Evolutionary conservation across 2,329 filamentous ascomycete species (phyloP).

Genomic region (Daldinia eschscholtzii): DNA sequence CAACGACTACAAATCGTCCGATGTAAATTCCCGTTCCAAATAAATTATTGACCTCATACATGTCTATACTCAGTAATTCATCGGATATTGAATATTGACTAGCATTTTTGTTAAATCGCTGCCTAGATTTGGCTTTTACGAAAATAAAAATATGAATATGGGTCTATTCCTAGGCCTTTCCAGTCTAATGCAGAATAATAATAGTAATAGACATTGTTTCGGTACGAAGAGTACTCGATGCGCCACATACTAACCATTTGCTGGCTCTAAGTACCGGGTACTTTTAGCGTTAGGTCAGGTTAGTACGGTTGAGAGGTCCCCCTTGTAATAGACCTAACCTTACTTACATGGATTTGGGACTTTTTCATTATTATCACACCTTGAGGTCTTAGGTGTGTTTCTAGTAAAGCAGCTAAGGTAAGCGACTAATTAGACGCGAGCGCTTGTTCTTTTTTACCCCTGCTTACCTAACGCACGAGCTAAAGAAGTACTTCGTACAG

Average conservation of each 20-base stretch:
- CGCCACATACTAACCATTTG: slow-evolving; percentile 5
- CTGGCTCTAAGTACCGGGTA: neutral
- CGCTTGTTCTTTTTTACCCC: slow-evolving; percentile 34
- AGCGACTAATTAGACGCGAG: slow-evolving; percentile 45
- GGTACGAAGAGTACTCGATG: neutral
- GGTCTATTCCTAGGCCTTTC: neutral
- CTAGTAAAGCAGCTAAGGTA: slow-evolving; percentile 26
- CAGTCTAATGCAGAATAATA: slow-evolving; percentile 21
- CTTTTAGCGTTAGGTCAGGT: neutral
- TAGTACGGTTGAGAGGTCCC: neutral
- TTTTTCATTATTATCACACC: slow-evolving; percentile 29
- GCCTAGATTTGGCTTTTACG: slow-evolving; percentile 3
- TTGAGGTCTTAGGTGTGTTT: slow-evolving; percentile 9
- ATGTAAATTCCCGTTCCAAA: slow-evolving; percentile 22
- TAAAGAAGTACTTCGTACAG: slow-evolving; percentile 13
- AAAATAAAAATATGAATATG: neutral
- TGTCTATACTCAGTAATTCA: slow-evolving; percentile 7
- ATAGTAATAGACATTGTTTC: slow-evolving; percentile 23
- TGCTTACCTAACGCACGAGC: slow-evolving; percentile 28
- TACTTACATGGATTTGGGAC: slow-evolving; percentile 3
- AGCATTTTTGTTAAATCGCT: slow-evolving; percentile 9
- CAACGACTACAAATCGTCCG: slow-evolving; percentile 9
- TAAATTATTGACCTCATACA: slow-evolving; percentile 16
- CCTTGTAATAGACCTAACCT: neutral
- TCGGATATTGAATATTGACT: slow-evolving; percentile 18